Base-by-base conservation (phyloP, 2,329 filamentous ascomycete species). In the Taxawa tesnikishii region DNA sequence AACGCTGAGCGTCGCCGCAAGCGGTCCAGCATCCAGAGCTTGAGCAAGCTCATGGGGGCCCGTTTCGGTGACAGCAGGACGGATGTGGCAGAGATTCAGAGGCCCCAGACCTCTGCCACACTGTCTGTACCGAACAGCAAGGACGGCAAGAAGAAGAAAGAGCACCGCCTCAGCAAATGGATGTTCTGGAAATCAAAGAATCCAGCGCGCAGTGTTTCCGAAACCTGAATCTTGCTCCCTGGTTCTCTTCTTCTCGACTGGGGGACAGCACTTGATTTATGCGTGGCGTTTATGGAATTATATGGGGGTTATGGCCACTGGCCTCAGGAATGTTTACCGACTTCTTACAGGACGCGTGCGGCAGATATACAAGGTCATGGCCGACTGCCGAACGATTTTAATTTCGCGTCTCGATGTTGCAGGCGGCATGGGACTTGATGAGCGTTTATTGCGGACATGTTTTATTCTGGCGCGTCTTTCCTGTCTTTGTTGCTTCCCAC, bases 11-110 rank as follows among this genome's bases (percentile, higher is more conserved):
- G 78, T 38, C 77, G 76, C 14, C 73, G 76, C 26, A 75, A 83
- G 47, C 72, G 82, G 33, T 79, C 77, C 4, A 87, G 81, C 48
- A 69, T 88, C 41, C 80, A 75, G 17, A 85, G 81, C 46, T 62
- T 88, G 17, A 83, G 80, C 42, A 73, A 81, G 29, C 63, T 88
- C 24, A 80, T 87, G 46, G 81, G 75, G 51, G 78, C 74, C 42
- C 76, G 76, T 3, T 79, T 83, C 44, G 78, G 76, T 6, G 79
- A 84, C 53, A 38, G 35, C 33, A 70, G 73, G 42, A 83, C 78
- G 63, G 83, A 83, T 51, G 60, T 84, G 14, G 80, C 75, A 0
- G 75, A 78, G 46, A 79, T 83, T 48, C 71, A 55, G 29, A 51
- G 60, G 32, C 59, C 60, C 15, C 58, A 61, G 27, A 56, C 58